Evolutionary conservation across 2,329 filamentous ascomycete genomes (phyloP).

Genomic region (Fusarium pseudonygamai): DNA sequence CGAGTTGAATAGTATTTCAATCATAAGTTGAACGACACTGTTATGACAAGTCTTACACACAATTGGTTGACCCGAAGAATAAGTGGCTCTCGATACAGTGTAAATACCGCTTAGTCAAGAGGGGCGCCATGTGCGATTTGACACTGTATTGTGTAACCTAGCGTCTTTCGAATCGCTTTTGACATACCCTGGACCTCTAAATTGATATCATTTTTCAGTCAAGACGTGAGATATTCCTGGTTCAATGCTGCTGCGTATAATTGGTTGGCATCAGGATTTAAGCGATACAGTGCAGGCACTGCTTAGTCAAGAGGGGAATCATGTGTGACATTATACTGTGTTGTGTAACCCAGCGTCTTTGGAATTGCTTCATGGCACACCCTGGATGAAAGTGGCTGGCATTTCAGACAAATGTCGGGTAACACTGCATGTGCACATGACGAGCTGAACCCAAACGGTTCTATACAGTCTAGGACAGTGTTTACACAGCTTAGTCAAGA

Average conservation of each 20-base stretch:
- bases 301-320: neutral
- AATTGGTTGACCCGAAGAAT: neutral
- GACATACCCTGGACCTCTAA: neutral
- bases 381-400: neutral
- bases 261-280: neutral
- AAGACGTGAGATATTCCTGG: neutral
- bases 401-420: neutral
- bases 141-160: neutral
- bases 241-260: neutral
- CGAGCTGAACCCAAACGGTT: neutral
- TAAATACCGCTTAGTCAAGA: neutral
- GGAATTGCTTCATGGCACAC: neutral
- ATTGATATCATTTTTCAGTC: neutral
- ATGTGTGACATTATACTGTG: neutral
- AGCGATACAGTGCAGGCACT: neutral
- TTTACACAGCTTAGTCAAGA: neutral
- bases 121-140: too few relatives aligned
- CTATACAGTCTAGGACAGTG: neutral
- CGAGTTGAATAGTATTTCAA: neutral
- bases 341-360: neutral
- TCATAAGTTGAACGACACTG: neutral
- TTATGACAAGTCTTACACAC: neutral
- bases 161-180: neutral
- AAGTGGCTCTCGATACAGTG: neutral
- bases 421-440: neutral